Evolutionary conservation across 1,284 basidiomycete species (phyloP).

Genomic region (Trametes sp.): DNA sequence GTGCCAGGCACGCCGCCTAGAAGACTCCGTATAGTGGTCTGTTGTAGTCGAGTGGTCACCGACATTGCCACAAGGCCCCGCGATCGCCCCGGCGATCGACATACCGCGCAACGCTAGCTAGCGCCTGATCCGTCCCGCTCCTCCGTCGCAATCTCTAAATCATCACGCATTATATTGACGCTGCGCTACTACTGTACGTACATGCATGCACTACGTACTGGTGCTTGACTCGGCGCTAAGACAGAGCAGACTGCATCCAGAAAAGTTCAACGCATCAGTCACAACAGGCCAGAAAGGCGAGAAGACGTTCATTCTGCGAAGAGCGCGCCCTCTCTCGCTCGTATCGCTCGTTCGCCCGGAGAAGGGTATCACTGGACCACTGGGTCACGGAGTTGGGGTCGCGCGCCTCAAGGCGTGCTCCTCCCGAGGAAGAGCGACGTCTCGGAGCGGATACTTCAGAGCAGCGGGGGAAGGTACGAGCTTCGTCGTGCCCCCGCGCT

Average conservation of each 20-base stretch:
- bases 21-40: too few relatives aligned
- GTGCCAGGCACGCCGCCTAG: too few relatives aligned
- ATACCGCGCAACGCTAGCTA: too few relatives aligned
- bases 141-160: not conserved
- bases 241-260: not conserved
- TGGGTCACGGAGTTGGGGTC: too few relatives aligned
- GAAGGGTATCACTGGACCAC: too few relatives aligned
- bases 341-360: too few relatives aligned
- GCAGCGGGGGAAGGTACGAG: too few relatives aligned
- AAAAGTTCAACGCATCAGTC: not conserved
- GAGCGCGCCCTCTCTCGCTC: not conserved
- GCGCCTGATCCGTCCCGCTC: conserved; percentile 13
- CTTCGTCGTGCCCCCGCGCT: too few relatives aligned
- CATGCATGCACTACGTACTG: not conserved
- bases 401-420: too few relatives aligned
- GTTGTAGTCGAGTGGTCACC: not conserved
- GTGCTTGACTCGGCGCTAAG: not conserved
- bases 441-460: too few relatives aligned
- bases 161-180: too few relatives aligned
- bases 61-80: conserved; percentile 13
- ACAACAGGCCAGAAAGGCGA: not conserved
- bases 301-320: not conserved
- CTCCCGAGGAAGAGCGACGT: too few relatives aligned
- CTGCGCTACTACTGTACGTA: not conserved
- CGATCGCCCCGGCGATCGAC: conserved; percentile 17